Evolutionary conservation across 371 early-diverging fungal genomes (phyloP).

Genomic region (Rhizopus arrhizus): DNA sequence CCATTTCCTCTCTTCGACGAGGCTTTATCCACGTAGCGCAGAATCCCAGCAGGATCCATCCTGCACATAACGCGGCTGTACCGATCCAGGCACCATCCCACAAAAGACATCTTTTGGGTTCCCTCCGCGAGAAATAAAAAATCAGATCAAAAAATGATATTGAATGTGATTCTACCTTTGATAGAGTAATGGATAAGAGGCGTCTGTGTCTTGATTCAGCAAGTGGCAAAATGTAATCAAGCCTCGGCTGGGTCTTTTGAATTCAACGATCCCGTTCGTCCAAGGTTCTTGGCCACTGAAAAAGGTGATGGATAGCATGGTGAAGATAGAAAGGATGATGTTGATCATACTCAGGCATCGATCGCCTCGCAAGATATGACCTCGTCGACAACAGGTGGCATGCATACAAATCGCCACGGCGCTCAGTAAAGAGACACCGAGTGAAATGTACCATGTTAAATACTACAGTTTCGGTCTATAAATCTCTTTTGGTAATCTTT

Average conservation of each 20-base stretch:
- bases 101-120: not conserved
- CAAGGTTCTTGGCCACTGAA: conserved; percentile 40
- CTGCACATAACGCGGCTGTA: not conserved
- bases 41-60: not conserved
- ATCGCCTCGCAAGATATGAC: conserved; percentile 35
- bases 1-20: not conserved
- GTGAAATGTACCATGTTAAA: conserved; percentile 32
- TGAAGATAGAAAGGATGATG: conserved; percentile 6
- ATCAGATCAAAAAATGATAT: not conserved
- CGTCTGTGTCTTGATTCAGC: conserved; percentile 29
- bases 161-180: conserved; percentile 29
- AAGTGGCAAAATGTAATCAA: conserved; percentile 32
- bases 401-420: conserved; percentile 30
- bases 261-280: conserved; percentile 38
- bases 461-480: conserved; percentile 21
- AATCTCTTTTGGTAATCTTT: not conserved
- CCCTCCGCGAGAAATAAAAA: not conserved
- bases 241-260: conserved; percentile 37
- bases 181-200: conserved; percentile 37
- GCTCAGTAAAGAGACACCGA: conserved; percentile 28
- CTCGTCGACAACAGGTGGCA: conserved; percentile 36
- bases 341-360: conserved; percentile 33
- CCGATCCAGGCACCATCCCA: conserved; percentile 2
- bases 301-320: conserved; percentile 28
- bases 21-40: not conserved